Evolutionary conservation across 805 yeast species (phyloP).

Genomic region (Spathaspora passalidarum): DNA sequence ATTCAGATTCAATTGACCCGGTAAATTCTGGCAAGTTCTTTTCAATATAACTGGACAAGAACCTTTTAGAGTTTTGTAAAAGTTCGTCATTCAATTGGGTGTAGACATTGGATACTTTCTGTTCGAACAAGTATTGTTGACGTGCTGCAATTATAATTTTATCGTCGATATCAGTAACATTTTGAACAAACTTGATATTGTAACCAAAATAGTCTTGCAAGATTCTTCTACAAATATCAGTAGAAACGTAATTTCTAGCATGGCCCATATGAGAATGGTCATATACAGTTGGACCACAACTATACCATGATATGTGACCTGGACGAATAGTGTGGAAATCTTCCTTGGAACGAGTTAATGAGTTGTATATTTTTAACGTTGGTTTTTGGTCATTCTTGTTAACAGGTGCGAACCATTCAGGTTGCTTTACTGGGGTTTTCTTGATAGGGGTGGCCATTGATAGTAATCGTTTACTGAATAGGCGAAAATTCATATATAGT

Average conservation of each 20-base stretch:
- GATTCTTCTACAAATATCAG: slow-evolving; percentile 88
- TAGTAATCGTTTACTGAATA: slow-evolving; percentile 1
- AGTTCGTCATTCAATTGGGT: slow-evolving; percentile 33
- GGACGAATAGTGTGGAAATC: slow-evolving; percentile 69
- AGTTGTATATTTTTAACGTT: slow-evolving; percentile 66
- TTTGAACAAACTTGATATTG: slow-evolving; percentile 84
- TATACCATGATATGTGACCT: slow-evolving; percentile 84
- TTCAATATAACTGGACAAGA: slow-evolving; percentile 47
- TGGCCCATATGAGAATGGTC: slow-evolving; percentile 98
- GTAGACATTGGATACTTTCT: slow-evolving; percentile 39
- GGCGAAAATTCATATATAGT: slow-evolving; percentile 5
- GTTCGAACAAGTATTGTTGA: slow-evolving; percentile 75
- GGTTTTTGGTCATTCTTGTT: slow-evolving; percentile 14
- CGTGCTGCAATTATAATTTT: slow-evolving; percentile 94
- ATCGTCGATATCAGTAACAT: slow-evolving; percentile 98
- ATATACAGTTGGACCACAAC: slow-evolving; percentile 98
- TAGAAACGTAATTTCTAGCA: slow-evolving; percentile 93
- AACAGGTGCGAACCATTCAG: slow-evolving; percentile 31
- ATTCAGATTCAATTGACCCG: slow-evolving; percentile 29
- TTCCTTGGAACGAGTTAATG: slow-evolving; percentile 78
- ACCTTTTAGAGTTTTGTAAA: slow-evolving; percentile 34
- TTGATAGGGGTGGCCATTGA: slow-evolving; percentile 18
- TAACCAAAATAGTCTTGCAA: slow-evolving; percentile 90
- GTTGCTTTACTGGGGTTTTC: slow-evolving; percentile 32
- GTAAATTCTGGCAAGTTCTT: slow-evolving; percentile 52